Evolutionary conservation across 2,329 filamentous ascomycete genomes (phyloP), one percentile per base, ranked within the genome.

Genomic region (Coleophoma eucalyptorum): DNA sequence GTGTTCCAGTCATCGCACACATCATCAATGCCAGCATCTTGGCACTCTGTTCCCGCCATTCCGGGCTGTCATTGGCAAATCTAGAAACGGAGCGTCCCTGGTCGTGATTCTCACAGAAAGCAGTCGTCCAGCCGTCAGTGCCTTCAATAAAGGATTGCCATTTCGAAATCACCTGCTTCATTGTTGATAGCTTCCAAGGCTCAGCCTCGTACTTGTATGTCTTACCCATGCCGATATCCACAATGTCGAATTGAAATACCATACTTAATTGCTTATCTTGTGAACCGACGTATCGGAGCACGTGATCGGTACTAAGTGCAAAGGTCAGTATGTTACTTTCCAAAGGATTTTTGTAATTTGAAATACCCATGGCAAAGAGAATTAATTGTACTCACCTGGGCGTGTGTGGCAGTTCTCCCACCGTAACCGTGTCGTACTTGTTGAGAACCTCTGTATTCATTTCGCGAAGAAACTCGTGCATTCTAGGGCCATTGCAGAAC

Each of bases 201-300:
- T 66, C 62, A 4, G 65, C 72, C 7, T 70, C 68, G 34, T 78
- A 80, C 50, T 80, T 76, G 59, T 80, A 78, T 54, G 76, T 78
- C 45, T 76, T 69, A 0, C 80, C 77, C 49, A 75, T 72, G 5
- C 79, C 84, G 15, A 86, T 70, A 59, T 85, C 77, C 7, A 87
- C 81, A 11, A 84, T 75, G 56, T 83, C 80, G 55, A 85, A 84
- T 57, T 83, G 81, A 65, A 89, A 88, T 2, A 87, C 81, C 85
- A 88, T 89, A 62, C 82, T 78, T 45, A 89, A 68, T 64, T 87
- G 79, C 52, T 76, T 76, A 50, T 80, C 77, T 26, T 74, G 67
- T 0, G 79, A 75, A 3, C 77, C 76, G 13, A 87, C 80, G 55
- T 85, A 87, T 16, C 73, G 62, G 7, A 87, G 66, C 2, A 87